Percentiles rank a stretch among this genome's conserved stretches.
Evolutionary conservation across 202 grass and related monocot genomes (phyloP).

Genomic region (Schoenoplectus triqueter): DNA sequence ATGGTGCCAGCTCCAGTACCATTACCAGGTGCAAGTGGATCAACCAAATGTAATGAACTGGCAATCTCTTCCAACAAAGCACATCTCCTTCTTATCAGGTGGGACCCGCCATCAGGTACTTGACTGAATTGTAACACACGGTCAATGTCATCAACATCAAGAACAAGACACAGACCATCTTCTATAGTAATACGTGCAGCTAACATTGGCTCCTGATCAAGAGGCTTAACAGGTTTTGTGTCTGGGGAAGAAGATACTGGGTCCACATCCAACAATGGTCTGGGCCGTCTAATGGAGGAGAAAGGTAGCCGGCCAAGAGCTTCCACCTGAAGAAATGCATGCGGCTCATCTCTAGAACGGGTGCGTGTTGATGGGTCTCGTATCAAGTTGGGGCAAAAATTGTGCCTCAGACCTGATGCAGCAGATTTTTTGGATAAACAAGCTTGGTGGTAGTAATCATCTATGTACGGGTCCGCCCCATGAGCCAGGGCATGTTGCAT

Average conservation of each 20-base stretch:
- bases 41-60: conserved; percentile 76
- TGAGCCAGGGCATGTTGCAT: conserved; percentile 79
- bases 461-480: conserved; percentile 73
- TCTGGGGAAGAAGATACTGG: conserved; percentile 48
- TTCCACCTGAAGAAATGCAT: conserved; percentile 87
- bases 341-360: conserved; percentile 68
- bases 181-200: conserved; percentile 86
- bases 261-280: conserved; percentile 84
- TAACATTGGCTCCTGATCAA: conserved; percentile 85
- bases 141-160: conserved; percentile 86
- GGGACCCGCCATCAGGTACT: conserved; percentile 66
- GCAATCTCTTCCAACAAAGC: conserved; percentile 62
- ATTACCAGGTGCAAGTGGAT: conserved; percentile 64
- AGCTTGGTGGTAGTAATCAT: conserved; percentile 95
- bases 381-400: conserved; percentile 72
- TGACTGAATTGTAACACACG: conserved; percentile 70
- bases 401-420: conserved; percentile 50
- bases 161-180: conserved; percentile 68
- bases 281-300: conserved; percentile 78
- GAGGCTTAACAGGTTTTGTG: conserved; percentile 49
- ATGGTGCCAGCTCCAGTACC: conserved; percentile 37
- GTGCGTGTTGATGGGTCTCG: conserved; percentile 56
- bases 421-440: conserved; percentile 66
- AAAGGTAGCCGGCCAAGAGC: conserved; percentile 81
- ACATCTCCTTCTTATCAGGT: conserved; percentile 63